phyloP scores from a whole-genome alignment of 2,329 filamentous ascomycete genomes.

The Trichophaea hybrida region DNA sequence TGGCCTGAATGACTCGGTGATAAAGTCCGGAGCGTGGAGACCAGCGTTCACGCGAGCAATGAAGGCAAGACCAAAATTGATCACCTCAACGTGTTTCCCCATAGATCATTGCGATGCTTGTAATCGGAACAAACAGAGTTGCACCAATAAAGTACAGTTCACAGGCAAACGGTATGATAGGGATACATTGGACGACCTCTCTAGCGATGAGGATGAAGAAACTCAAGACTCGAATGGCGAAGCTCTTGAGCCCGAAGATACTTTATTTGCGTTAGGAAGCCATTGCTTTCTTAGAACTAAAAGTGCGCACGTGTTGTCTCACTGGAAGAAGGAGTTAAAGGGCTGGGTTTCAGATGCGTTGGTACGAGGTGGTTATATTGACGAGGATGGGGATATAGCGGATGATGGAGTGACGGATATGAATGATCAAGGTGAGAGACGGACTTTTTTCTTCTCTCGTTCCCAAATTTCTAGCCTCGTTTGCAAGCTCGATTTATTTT shows the following conservation, averaged over 20 bases:
- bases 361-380: slow-evolving; percentile 3
- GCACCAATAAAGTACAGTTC: slow-evolving; percentile 8
- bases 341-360: slow-evolving; percentile 8
- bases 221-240: slow-evolving; percentile 6
- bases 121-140: slow-evolving; percentile 5
- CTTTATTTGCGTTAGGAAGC: neutral
- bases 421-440: neutral
- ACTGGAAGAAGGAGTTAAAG: slow-evolving; percentile 18
- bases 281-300: slow-evolving; percentile 8
- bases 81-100: neutral
- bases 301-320: slow-evolving; percentile 12
- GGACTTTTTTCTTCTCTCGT: neutral
- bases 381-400: slow-evolving; percentile 7
- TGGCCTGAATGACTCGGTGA: slow-evolving; percentile 7
- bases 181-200: slow-evolving; percentile 9
- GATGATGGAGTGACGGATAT: slow-evolving; percentile 3
- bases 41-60: slow-evolving; percentile 11
- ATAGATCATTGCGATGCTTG: slow-evolving; percentile 15
- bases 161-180: slow-evolving; percentile 9
- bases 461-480: too few species aligned
- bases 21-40: slow-evolving; percentile 11
- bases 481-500: too few species aligned
- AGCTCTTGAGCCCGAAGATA: neutral
- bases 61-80: slow-evolving; percentile 9
- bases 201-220: slow-evolving; percentile 8